Evolutionary conservation across 495 filamentous ascomycete genomes (phyloP).

Genomic region (Xylaria grammica): DNA sequence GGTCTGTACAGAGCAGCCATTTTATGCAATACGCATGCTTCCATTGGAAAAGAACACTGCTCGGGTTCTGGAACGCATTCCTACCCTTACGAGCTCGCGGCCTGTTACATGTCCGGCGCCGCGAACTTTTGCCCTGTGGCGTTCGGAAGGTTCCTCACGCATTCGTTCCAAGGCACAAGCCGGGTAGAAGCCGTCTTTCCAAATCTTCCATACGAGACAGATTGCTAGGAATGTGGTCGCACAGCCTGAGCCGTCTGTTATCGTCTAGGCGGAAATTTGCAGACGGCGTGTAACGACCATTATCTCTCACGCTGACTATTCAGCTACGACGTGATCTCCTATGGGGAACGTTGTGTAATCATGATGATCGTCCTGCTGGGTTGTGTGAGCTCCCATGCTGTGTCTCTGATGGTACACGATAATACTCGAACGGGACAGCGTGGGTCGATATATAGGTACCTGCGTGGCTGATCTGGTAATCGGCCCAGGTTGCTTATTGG

Average conservation of each 20-base stretch:
- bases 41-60: slow-evolving; percentile 22
- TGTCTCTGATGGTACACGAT: slow-evolving; percentile 24
- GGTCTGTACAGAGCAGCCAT: slow-evolving; percentile 17
- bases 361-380: slow-evolving; percentile 23
- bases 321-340: slow-evolving; percentile 18
- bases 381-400: slow-evolving; percentile 29
- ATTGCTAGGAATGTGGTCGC: slow-evolving; percentile 9
- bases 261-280: slow-evolving; percentile 38
- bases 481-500: slow-evolving; percentile 24
- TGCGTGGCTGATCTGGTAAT: slow-evolving; percentile 33
- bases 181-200: slow-evolving; percentile 17
- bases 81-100: slow-evolving; percentile 10
- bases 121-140: slow-evolving; percentile 16
- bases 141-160: slow-evolving; percentile 5
- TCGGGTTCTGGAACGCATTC: slow-evolving; percentile 19
- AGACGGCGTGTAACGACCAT: slow-evolving; percentile 26
- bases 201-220: slow-evolving; percentile 35
- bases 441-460: slow-evolving; percentile 26
- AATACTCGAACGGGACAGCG: slow-evolving; percentile 16
- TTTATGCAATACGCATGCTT: slow-evolving; percentile 16
- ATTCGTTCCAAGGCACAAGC: background rate
- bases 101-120: slow-evolving; percentile 13
- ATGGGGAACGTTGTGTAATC: slow-evolving; percentile 13
- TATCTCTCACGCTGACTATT: slow-evolving; percentile 6
- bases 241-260: slow-evolving; percentile 28